Evolutionary conservation across 768 basidiomycete species (phyloP).

Genomic region (Phlebiopsis flavidoalba): DNA sequence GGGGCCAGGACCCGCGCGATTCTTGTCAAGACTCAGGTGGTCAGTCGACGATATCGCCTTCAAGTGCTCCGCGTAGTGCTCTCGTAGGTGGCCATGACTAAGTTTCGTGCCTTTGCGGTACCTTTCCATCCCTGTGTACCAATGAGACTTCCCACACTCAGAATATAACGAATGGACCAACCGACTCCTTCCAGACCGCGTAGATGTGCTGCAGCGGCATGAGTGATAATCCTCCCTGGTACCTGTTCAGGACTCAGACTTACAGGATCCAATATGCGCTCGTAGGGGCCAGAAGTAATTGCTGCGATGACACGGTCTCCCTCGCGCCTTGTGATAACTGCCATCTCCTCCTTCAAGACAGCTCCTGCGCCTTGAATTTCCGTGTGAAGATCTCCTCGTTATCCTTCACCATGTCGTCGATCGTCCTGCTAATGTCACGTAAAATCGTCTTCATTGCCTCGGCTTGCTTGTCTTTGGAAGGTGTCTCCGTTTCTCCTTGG

Average conservation of each 20-base stretch:
- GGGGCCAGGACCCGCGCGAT: background rate
- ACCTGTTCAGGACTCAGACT: background rate
- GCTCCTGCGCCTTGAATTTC: conserved; percentile 6
- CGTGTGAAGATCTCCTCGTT: conserved; percentile 3
- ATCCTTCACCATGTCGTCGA: conserved; percentile 1
- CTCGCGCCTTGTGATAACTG: conserved; percentile 1
- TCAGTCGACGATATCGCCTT: background rate
- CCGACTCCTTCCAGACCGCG: conserved; percentile 17
- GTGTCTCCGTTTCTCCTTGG: background rate
- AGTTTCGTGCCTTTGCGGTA: conserved; percentile 17
- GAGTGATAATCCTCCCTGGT: background rate
- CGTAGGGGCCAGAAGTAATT: conserved; percentile 17
- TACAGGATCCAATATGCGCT: conserved; percentile 15
- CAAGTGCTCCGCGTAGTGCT: conserved; percentile 12
- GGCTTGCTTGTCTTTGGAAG: background rate
- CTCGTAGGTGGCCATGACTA: conserved; percentile 17
- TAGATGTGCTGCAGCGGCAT: conserved; percentile 12
- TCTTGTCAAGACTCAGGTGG: background rate
- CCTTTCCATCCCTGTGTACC: conserved; percentile 16
- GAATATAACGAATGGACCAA: background rate
- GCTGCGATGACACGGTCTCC: conserved; percentile 17
- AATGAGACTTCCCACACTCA: too few species aligned
- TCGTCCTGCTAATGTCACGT: background rate
- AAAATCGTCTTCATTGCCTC: background rate
- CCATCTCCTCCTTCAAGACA: conserved; percentile 1